A percentile compares a stretch with the other conserved stretches of the same genome.
Evolutionary conservation across 345 rosid species (phyloP).

Genomic region (Eucalyptus dawsonii): DNA sequence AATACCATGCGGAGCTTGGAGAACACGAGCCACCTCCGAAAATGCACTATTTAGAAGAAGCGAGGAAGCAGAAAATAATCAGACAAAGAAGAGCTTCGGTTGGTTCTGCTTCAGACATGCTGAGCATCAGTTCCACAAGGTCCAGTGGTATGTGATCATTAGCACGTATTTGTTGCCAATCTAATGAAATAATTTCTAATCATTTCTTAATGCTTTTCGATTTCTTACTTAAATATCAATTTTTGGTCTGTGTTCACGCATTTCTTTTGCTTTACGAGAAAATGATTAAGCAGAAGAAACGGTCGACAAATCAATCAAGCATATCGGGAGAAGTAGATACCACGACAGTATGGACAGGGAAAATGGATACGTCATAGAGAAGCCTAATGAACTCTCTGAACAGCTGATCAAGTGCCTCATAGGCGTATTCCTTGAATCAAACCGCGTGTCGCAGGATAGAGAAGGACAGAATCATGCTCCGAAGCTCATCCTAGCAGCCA

Average conservation of each 20-base stretch:
- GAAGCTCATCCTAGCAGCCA: conserved; percentile 43
- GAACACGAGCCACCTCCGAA: conserved; percentile 29
- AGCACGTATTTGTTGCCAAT: background rate
- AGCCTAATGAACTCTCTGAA: conserved; percentile 69
- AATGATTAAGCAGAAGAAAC: conserved; percentile 7
- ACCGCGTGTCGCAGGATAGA: conserved; percentile 21
- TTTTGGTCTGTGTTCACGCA: background rate
- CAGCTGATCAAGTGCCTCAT: conserved; percentile 61
- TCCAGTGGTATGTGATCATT: conserved; percentile 21
- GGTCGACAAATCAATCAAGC: conserved; percentile 25
- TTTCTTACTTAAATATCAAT: background rate
- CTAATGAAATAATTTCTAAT: background rate
- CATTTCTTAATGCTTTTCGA: background rate
- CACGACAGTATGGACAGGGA: conserved; percentile 14
- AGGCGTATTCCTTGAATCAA: conserved; percentile 56
- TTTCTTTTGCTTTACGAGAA: background rate
- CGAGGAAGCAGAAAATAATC: conserved; percentile 18
- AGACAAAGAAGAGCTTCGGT: conserved; percentile 46
- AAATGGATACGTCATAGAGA: conserved; percentile 8
- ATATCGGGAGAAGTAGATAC: conserved; percentile 23
- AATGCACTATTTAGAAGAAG: conserved; percentile 32
- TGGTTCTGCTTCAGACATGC: conserved; percentile 46
- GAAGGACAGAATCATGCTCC: conserved; percentile 28
- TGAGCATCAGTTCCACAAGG: conserved; percentile 27
- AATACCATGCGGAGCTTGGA: background rate